Percentiles rank a stretch among this genome's conserved stretches.
Evolutionary conservation across 805 yeast genomes (phyloP).

Genomic region (Blastobotrys chiropterorum): DNA sequence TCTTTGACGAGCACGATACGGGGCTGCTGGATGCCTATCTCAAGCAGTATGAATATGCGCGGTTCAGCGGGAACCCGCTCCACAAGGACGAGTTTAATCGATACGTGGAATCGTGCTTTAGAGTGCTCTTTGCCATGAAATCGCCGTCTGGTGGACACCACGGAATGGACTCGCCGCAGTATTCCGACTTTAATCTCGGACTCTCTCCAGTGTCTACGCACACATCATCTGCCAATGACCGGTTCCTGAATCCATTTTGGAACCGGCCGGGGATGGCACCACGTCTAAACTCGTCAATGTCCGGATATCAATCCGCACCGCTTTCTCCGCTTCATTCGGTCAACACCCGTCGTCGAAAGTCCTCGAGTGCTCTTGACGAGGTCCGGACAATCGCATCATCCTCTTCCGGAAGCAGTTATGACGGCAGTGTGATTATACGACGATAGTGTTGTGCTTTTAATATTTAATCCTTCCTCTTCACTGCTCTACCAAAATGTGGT

Average conservation of each 20-base stretch:
- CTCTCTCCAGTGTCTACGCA: background rate
- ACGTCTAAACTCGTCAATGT: background rate
- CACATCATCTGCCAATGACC: background rate
- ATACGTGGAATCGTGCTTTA: slow-evolving; percentile 42
- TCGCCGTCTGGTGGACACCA: slow-evolving; percentile 3
- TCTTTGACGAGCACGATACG: slow-evolving; percentile 17
- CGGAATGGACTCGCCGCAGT: background rate
- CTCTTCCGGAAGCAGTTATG: background rate
- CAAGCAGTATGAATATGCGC: slow-evolving; percentile 55
- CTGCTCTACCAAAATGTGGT: too few species aligned
- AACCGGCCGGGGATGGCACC: background rate
- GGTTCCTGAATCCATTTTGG: background rate
- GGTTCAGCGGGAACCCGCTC: slow-evolving; percentile 61
- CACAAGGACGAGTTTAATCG: slow-evolving; percentile 51
- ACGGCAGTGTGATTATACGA: slow-evolving; percentile 10
- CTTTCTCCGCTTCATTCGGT: background rate
- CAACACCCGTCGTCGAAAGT: background rate
- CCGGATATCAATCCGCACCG: background rate
- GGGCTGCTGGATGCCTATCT: slow-evolving; percentile 33
- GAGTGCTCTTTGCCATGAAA: slow-evolving; percentile 15
- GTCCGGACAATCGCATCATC: background rate
- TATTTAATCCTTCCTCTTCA: too few species aligned
- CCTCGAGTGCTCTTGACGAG: background rate
- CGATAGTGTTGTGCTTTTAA: background rate
- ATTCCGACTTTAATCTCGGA: background rate